Evolutionary conservation across 345 rosid genomes (phyloP), one percentile per base, ranked within the genome.

Genomic region (Firmiana major): DNA sequence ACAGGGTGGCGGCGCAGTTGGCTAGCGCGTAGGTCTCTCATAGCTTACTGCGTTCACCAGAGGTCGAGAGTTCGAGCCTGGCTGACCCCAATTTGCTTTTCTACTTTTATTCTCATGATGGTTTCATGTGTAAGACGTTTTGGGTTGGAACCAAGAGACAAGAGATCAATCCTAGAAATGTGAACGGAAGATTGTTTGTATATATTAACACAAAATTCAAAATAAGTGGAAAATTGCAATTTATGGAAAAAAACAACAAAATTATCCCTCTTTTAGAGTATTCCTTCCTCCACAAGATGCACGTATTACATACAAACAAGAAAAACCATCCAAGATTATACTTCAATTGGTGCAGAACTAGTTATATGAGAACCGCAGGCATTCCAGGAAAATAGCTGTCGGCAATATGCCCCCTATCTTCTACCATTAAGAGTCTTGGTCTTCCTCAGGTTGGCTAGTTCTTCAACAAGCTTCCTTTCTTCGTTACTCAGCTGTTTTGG

Each of bases 61-160:
- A 88, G 91, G 97, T 91, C 90, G 92, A 90, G 97, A 89, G 97
- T 85, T 87, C 87, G 92, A 86, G 86, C 93, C 94, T 89, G 90
- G 89, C 94, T 90, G 93, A 88, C 91, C 93, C 93, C 93, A 92
- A 3, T 9, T 12, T 17, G 10, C 4, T 2, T 26, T 43, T 26
- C 8, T 40, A 40, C 7, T 36, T 36, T n/a, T 1, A 31, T 31
- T 31, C 6, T 6, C 42, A 40, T 7, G 6, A 40, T 40, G 42
- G 8, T 40, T 40, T 40, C 42, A 7, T 6, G 42, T 6, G 42
- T 40, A 7, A 6, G 0, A 40, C 8, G 6, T 40, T 40, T 40
- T 40, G 42, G 42, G 6, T 40, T 40, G 42, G 42, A 40, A 6
- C 42, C 7, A 40, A 40, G 42, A 40, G 42, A 6, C 42, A 6